A percentile compares a stretch with the other conserved stretches of the same genome.
These are phyloP conservation scores for Quercus phellos DNA, from an alignment of 331 rosid species.

Conservation along the genomic window DNA sequence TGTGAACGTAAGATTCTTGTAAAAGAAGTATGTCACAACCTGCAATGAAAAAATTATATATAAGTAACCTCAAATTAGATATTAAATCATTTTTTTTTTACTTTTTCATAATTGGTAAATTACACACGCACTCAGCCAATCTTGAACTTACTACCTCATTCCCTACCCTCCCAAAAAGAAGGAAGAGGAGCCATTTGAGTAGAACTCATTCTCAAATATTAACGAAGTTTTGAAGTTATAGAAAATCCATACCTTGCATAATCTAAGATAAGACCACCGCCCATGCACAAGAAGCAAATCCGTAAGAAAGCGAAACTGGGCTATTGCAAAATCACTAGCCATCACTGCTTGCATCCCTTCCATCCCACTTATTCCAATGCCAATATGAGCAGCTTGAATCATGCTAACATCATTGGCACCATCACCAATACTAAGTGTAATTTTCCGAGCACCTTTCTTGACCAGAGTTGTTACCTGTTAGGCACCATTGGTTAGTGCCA, in stretches of 20 bases:
- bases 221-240: background rate
- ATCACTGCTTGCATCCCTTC: constrained; percentile 99
- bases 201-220: background rate
- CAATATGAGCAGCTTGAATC: constrained; percentile 99
- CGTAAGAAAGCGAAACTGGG: constrained; percentile 87
- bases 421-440: constrained; percentile 93
- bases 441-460: constrained; percentile 81
- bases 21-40: constrained; percentile 88
- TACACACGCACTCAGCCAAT: background rate
- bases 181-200: no score
- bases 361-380: constrained; percentile 92
- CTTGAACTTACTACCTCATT: background rate
- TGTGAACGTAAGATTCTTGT: constrained; percentile 95
- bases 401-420: constrained; percentile 99
- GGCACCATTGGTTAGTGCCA: background rate
- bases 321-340: constrained; percentile 99
- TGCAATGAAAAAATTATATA: constrained; percentile 40
- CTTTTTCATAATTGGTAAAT: background rate
- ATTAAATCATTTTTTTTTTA: background rate
- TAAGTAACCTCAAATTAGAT: constrained; percentile 9
- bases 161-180: no score
- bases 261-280: constrained; percentile 93
- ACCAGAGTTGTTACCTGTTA: constrained; percentile 88
- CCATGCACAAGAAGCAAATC: constrained; percentile 99
- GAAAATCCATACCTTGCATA: constrained; percentile 73